A percentile compares a stretch with the other conserved stretches of the same genome.
Evolutionary conservation across 768 basidiomycete genomes (phyloP).

Genomic region (Lanmaoa pseudosensibilis): DNA sequence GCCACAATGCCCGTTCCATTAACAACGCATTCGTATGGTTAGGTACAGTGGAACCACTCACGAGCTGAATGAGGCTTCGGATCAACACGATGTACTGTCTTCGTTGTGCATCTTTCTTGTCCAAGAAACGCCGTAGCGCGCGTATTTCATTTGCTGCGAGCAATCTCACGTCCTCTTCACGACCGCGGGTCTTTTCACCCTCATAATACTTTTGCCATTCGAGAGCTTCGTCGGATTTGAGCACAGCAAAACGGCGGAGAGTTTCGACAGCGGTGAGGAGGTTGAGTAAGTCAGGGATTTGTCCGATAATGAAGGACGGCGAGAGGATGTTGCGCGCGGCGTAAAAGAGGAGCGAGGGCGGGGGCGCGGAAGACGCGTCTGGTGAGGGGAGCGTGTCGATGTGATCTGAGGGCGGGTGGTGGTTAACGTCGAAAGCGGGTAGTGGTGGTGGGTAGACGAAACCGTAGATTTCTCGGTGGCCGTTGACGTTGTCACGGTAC

Average conservation of each 20-base stretch:
- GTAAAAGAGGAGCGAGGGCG: slow-evolving; percentile 27
- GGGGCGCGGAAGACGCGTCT: background rate
- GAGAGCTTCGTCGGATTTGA: slow-evolving; percentile 21
- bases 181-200: slow-evolving; percentile 1
- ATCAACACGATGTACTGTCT: slow-evolving; percentile 26
- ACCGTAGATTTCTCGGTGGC: slow-evolving; percentile 21
- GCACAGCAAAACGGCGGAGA: slow-evolving; percentile 18
- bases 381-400: background rate
- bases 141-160: slow-evolving; percentile 21
- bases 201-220: slow-evolving; percentile 29
- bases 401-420: slow-evolving; percentile 6
- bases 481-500: slow-evolving; percentile 7
- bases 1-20: background rate
- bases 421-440: background rate
- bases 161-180: slow-evolving; percentile 12
- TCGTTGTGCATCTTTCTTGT: slow-evolving; percentile 15
- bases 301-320: slow-evolving; percentile 31
- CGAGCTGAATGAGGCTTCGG: slow-evolving; percentile 21
- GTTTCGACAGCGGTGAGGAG: slow-evolving; percentile 24
- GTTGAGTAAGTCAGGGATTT: slow-evolving; percentile 32
- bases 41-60: slow-evolving; percentile 2
- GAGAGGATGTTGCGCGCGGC: slow-evolving; percentile 30
- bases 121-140: slow-evolving; percentile 10
- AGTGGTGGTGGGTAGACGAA: background rate
- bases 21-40: background rate